A percentile compares a stretch with the other conserved stretches of the same genome.
phyloP scores from a whole-genome alignment of 176 grass and related monocot genomes.

The Hyparrhenia diplandra region DNA sequence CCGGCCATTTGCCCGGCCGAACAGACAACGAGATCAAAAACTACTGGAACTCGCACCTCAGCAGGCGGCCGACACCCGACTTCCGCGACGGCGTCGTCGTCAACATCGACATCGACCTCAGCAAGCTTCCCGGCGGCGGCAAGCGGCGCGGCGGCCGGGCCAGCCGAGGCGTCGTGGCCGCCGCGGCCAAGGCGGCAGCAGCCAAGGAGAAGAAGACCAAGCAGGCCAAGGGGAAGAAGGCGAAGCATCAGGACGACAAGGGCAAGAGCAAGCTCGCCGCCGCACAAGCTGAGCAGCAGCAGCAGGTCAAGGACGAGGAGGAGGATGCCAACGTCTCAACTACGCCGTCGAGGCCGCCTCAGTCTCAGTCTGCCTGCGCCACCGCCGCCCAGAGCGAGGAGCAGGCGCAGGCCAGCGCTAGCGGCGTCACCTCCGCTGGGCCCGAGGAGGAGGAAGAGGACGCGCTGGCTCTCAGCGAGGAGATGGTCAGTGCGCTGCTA shows the following conservation, averaged over 20 bases:
- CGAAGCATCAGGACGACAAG: background rate
- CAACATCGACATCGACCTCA: slow-evolving; percentile 39
- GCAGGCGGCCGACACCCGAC: background rate
- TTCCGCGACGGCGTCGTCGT: slow-evolving; percentile 11
- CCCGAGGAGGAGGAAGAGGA: slow-evolving; percentile 12
- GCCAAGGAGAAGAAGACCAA: background rate
- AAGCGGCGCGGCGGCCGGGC: slow-evolving; percentile 40
- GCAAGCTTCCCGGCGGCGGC: slow-evolving; percentile 44
- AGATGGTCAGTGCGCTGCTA: slow-evolving; percentile 27
- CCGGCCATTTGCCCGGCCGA: slow-evolving; percentile 50
- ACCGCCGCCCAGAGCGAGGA: slow-evolving; percentile 3
- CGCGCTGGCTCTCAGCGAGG: background rate
- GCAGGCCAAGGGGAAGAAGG: background rate
- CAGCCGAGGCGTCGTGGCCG: background rate
- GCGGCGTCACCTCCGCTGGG: slow-evolving; percentile 31
- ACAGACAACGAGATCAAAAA: slow-evolving; percentile 65
- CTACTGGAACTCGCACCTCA: slow-evolving; percentile 61
- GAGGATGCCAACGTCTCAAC: background rate
- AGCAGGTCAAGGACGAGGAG: background rate
- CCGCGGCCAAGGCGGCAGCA: background rate
- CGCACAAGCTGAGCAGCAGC: background rate
- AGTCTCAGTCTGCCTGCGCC: background rate
- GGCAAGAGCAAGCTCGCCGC: background rate
- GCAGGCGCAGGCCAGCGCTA: slow-evolving; percentile 28
- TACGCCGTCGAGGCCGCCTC: background rate